These are phyloP conservation scores for Penicillium vulpinum DNA, from an alignment of 2,329 filamentous ascomycete species.

Conservation along the genomic window DNA sequence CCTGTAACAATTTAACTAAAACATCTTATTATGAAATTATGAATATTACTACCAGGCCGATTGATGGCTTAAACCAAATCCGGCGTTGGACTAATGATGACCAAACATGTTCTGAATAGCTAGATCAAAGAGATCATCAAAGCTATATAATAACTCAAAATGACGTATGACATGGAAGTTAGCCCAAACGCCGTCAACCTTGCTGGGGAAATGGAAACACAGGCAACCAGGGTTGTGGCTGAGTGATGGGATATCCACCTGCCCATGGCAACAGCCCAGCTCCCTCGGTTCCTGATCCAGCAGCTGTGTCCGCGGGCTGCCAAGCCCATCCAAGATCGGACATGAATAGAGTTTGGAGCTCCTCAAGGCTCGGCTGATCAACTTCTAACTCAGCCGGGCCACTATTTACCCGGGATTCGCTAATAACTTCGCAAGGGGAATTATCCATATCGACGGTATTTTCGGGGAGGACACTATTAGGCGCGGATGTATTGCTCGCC, in stretches of 20 bases:
- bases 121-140: neutral
- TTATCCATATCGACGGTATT: conserved; percentile 6
- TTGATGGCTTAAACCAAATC: neutral
- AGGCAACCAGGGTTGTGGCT: conserved; percentile 21
- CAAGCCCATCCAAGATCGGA: conserved; percentile 27
- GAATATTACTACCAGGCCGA: neutral
- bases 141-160: neutral
- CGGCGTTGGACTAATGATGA: neutral
- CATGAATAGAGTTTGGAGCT: conserved; percentile 25
- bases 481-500: conserved; percentile 11
- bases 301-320: conserved; percentile 26
- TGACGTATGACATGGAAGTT: neutral
- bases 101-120: neutral
- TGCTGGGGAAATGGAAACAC: conserved; percentile 25
- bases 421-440: neutral
- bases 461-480: conserved; percentile 14
- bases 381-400: neutral
- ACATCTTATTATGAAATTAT: neutral
- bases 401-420: neutral
- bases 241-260: conserved; percentile 18
- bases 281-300: conserved; percentile 23
- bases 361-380: conserved; percentile 18
- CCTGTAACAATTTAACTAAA: neutral
- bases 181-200: neutral
- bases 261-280: conserved; percentile 24